A percentile compares a stretch with the other conserved stretches of the same genome.
Conservation (phyloP, 2,329 filamentous ascomycete genomes). For the Alternaria solani region DNA sequence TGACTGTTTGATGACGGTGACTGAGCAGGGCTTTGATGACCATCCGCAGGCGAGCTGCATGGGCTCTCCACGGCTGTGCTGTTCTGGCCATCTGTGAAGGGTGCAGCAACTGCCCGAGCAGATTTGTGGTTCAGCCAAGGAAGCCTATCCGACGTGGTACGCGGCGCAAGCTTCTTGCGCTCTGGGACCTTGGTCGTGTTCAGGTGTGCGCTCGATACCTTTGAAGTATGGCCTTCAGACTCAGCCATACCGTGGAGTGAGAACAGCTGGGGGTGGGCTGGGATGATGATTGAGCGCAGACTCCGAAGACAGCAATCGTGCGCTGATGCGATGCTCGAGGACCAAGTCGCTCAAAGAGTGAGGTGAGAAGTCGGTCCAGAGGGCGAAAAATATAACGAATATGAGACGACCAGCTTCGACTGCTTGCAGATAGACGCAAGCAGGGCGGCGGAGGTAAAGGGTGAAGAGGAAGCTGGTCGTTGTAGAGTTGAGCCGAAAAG, state of each 20-base stretch:
- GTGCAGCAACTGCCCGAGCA: slow-evolving; percentile 10
- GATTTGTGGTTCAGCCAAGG: slow-evolving; percentile 44
- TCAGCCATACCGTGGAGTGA: slow-evolving; percentile 6
- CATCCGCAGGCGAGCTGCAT: slow-evolving; percentile 7
- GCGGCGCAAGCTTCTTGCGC: slow-evolving; percentile 20
- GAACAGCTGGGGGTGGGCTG: not conserved
- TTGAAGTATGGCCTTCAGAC: not conserved
- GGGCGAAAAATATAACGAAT: slow-evolving; percentile 3
- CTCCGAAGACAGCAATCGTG: not conserved
- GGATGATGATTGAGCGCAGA: not conserved
- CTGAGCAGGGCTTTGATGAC: slow-evolving; percentile 8
- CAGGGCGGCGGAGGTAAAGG: not conserved
- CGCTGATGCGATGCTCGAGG: not conserved
- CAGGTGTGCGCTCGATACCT: not conserved
- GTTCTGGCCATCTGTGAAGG: slow-evolving; percentile 3
- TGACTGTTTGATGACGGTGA: slow-evolving; percentile 16
- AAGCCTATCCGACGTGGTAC: slow-evolving; percentile 29
- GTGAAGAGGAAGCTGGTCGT: slow-evolving; percentile 24
- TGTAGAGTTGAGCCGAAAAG: slow-evolving; percentile 8
- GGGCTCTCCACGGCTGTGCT: slow-evolving; percentile 4
- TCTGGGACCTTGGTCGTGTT: not conserved
- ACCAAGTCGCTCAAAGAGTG: not conserved
- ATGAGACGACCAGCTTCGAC: slow-evolving; percentile 24
- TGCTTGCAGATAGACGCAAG: slow-evolving; percentile 3
- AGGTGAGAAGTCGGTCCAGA: not conserved